A percentile compares a stretch with the other conserved stretches of the same genome.
Evolutionary conservation across 2,329 filamentous ascomycete genomes (phyloP).

Genomic region (Phyllosticta citribraziliensis): DNA sequence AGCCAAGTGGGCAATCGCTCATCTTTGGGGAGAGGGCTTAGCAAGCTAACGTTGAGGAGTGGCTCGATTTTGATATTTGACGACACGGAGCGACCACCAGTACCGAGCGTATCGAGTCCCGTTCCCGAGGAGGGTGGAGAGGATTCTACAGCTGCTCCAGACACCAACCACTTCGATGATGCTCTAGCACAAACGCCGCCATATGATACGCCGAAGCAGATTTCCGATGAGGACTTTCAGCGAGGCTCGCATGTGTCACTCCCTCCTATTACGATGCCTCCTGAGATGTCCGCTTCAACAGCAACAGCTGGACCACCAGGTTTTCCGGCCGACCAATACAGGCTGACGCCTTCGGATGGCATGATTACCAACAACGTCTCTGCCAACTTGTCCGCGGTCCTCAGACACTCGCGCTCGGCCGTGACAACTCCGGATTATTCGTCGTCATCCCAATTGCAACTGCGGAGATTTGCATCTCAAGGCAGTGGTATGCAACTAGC

Average conservation of each 20-base stretch:
- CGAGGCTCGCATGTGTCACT: background rate
- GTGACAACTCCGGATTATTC: constrained; percentile 18
- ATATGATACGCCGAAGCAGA: background rate
- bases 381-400: constrained; percentile 8
- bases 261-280: constrained; percentile 6
- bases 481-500: constrained; percentile 44
- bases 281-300: background rate
- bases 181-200: background rate
- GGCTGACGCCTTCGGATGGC: background rate
- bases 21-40: constrained; percentile 21
- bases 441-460: constrained; percentile 36
- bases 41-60: constrained; percentile 65
- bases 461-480: constrained; percentile 50
- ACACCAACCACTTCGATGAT: constrained; percentile 1
- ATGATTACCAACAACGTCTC: background rate
- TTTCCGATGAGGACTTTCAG: background rate
- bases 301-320: background rate
- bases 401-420: constrained; percentile 23
- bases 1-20: constrained; percentile 1
- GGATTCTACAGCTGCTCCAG: background rate
- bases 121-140: constrained; percentile 16
- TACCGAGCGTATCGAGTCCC: constrained; percentile 44
- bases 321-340: background rate
- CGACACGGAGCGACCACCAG: constrained; percentile 46
- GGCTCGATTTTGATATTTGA: constrained; percentile 86